Conservation (phyloP, 2,329 filamentous ascomycete genomes). For the Aspergillus sp. region DNA sequence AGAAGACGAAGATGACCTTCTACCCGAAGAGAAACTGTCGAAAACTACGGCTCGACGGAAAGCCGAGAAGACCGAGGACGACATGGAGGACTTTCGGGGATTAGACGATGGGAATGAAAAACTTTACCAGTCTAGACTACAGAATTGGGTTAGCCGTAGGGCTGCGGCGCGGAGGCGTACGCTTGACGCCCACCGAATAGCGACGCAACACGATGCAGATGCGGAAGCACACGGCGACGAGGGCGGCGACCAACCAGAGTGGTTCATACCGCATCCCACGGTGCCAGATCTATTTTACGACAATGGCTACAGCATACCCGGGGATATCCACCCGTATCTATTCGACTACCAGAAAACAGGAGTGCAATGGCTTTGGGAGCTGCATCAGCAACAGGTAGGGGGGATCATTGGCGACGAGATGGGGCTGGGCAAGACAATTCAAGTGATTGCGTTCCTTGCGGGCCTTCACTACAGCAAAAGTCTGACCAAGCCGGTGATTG, state of each 20-base stretch:
- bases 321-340: conserved; percentile 82
- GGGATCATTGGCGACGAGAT: conserved; percentile 97
- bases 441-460: conserved; percentile 73
- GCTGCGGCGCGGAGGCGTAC: conserved; percentile 48
- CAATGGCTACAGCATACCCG: conserved; percentile 70
- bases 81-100: conserved; percentile 49
- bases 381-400: conserved; percentile 81
- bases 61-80: conserved; percentile 22
- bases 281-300: conserved; percentile 66
- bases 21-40: conserved; percentile 20
- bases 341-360: conserved; percentile 98
- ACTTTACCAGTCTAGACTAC: conserved; percentile 65
- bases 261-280: conserved; percentile 78
- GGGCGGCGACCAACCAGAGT: conserved; percentile 45
- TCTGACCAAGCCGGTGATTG: conserved; percentile 72
- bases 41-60: conserved; percentile 11
- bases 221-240: conserved; percentile 29
- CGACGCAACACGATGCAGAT: conserved; percentile 28
- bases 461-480: conserved; percentile 85
- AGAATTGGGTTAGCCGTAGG: conserved; percentile 62
- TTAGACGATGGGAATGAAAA: conserved; percentile 85
- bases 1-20: conserved; percentile 28
- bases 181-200: conserved; percentile 23
- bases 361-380: conserved; percentile 89
- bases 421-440: conserved; percentile 93